These are phyloP conservation scores for Paramecium octaurelia DNA, from an alignment of 73 alveolate genomes.

Conservation along the genomic window DNA sequence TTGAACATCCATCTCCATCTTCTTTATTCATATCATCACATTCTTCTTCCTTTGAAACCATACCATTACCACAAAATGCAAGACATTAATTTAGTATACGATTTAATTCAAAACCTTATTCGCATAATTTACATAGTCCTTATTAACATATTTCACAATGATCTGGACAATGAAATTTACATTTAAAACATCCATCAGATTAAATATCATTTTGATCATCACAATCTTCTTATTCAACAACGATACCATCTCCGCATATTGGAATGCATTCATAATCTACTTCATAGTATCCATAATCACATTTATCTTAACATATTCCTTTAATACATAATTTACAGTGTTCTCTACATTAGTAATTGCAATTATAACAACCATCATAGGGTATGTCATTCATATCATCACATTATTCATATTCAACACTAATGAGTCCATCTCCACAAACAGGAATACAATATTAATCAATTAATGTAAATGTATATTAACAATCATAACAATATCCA, in stretches of 20 bases:
- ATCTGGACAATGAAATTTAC: background rate
- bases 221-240: background rate
- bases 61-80: background rate
- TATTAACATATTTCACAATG: background rate
- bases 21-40: background rate
- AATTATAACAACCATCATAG: background rate
- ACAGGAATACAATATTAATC: background rate
- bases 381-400: background rate
- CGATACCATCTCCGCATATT: background rate
- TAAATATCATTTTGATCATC: background rate
- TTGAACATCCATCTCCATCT: background rate
- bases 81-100: too few relatives aligned
- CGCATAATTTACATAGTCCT: background rate
- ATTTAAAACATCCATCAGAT: background rate
- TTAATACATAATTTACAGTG: background rate
- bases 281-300: background rate
- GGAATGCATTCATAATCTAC: background rate
- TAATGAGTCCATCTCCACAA: background rate
- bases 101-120: background rate
- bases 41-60: background rate
- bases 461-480: background rate
- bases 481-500: background rate
- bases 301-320: background rate
- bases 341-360: background rate
- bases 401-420: background rate